Conservation (phyloP, 495 filamentous ascomycete genomes). For the Platismatia glauca region DNA sequence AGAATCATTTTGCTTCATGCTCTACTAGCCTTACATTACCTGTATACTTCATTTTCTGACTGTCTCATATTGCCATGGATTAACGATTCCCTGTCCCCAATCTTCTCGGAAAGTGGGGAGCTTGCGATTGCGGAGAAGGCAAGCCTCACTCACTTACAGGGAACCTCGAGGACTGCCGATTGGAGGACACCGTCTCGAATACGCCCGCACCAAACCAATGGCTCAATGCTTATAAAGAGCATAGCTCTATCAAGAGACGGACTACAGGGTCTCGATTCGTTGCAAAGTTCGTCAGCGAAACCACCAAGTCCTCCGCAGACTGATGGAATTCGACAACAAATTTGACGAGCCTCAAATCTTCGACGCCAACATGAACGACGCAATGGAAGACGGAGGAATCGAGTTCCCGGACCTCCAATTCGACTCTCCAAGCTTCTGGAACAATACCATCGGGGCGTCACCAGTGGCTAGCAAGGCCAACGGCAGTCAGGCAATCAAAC, state of each 20-base stretch:
- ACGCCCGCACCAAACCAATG: background rate
- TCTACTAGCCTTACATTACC: background rate
- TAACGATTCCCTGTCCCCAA: background rate
- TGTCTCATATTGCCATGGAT: background rate
- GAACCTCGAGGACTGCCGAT: background rate
- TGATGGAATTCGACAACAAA: constrained; percentile 16
- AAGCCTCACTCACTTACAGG: background rate
- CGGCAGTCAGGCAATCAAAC: background rate
- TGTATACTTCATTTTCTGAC: background rate
- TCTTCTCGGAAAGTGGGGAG: background rate
- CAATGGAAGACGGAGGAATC: constrained; percentile 9
- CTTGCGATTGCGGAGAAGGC: constrained; percentile 2
- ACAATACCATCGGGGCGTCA: constrained; percentile 1
- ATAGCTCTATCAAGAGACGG: background rate
- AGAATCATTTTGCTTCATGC: background rate
- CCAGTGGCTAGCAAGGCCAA: constrained; percentile 11
- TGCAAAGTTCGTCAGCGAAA: background rate
- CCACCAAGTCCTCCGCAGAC: constrained; percentile 3
- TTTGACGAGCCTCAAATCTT: constrained; percentile 12
- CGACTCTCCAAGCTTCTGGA: constrained; percentile 9
- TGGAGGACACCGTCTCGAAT: background rate
- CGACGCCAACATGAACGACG: constrained; percentile 12
- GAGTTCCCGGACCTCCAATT: constrained; percentile 8
- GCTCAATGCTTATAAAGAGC: background rate
- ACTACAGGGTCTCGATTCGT: background rate